phyloP scores from a whole-genome alignment of 2,329 filamentous ascomycete genomes.

The Bimuria novae-zelandiae region DNA sequence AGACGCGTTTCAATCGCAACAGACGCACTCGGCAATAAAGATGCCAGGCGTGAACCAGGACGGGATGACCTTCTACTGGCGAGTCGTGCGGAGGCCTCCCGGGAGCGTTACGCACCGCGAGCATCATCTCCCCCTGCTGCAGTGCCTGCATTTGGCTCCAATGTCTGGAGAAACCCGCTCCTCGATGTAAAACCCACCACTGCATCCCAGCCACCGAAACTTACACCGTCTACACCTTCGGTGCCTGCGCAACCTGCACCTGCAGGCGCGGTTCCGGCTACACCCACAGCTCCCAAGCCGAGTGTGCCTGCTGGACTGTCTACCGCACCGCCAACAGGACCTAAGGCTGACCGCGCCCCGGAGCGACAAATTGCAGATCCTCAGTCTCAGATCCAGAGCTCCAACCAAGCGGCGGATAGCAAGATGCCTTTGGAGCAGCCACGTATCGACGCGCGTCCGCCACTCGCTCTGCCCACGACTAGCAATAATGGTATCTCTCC shows the following conservation, averaged over 20 bases:
- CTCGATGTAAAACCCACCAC: constrained; percentile 38
- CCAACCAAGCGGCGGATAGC: constrained; percentile 18
- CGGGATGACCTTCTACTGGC: constrained; percentile 52
- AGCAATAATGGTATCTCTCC: constrained; percentile 10
- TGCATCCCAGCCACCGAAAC: constrained; percentile 34
- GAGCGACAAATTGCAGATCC: constrained; percentile 33
- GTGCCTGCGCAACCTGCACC: constrained; percentile 23
- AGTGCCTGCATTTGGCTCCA: constrained; percentile 60
- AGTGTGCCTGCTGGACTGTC: constrained; percentile 45
- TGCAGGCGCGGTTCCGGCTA: constrained; percentile 24
- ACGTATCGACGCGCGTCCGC: constrained; percentile 29
- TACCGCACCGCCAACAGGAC: constrained; percentile 46
- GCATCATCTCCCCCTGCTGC: constrained; percentile 59
- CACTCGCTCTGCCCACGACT: constrained; percentile 20
- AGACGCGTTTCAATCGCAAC: constrained; percentile 44
- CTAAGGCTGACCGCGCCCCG: constrained; percentile 43
- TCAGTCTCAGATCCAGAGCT: constrained; percentile 4
- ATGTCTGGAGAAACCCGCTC: constrained; percentile 50
- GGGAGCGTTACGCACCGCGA: constrained; percentile 53
- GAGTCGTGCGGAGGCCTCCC: constrained; percentile 52
- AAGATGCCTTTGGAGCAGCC: constrained; percentile 21
- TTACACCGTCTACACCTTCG: constrained; percentile 24
- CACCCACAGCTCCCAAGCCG: constrained; percentile 36
- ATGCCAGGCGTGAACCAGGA: constrained; percentile 46
- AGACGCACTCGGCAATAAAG: constrained; percentile 39